phyloP scores from a whole-genome alignment of 1,284 basidiomycete genomes.

The Irpex rosettiformis region DNA sequence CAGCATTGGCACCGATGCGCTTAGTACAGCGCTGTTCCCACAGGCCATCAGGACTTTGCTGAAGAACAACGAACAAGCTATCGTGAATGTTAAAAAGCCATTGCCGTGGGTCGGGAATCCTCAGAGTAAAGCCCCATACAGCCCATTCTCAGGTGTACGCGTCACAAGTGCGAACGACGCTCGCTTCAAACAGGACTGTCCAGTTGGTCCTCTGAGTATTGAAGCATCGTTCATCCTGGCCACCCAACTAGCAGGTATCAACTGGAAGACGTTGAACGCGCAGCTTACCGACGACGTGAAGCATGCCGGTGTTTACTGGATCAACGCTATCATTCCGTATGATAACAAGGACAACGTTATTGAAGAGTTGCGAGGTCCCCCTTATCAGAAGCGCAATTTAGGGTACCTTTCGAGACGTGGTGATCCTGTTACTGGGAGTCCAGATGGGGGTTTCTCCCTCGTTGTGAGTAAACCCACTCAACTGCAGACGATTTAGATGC shows the following conservation, averaged over 20 bases:
- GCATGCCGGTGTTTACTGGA: neutral
- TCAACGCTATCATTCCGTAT: neutral
- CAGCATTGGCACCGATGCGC: neutral
- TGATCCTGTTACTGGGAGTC: neutral
- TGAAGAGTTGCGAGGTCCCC: neutral
- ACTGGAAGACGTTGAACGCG: neutral
- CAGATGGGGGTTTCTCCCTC: neutral
- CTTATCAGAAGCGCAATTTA: neutral
- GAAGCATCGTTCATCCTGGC: constrained; percentile 1
- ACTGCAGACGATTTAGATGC: neutral
- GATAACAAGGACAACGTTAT: neutral
- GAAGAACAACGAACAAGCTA: neutral
- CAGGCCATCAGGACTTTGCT: neutral
- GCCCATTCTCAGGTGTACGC: neutral
- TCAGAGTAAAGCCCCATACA: neutral
- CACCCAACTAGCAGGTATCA: neutral
- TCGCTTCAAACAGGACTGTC: neutral
- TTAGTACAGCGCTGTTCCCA: neutral
- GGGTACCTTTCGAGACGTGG: neutral
- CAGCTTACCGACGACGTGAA: neutral
- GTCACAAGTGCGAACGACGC: neutral
- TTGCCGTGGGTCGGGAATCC: neutral
- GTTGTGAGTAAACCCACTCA: neutral
- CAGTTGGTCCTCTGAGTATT: neutral
- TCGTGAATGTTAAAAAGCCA: neutral